These are phyloP conservation scores for Pochonia chlamydosporia DNA, from an alignment of 2,329 filamentous ascomycete species.

Conservation along the genomic window DNA sequence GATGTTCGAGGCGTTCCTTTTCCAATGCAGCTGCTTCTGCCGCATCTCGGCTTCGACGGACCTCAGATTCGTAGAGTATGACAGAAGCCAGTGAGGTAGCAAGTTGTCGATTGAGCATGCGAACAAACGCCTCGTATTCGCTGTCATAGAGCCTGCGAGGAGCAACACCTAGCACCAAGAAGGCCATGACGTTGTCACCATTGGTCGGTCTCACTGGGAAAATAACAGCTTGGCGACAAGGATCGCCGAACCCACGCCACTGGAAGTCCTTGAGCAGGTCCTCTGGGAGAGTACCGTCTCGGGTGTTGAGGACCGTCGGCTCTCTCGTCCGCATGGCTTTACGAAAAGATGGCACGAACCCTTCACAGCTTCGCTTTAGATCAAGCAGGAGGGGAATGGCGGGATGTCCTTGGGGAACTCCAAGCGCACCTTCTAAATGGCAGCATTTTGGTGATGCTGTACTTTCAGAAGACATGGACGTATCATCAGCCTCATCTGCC, in stretches of 20 bases:
- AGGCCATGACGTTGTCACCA: conserved; percentile 56
- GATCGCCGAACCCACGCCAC: conserved; percentile 56
- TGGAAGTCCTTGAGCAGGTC: conserved; percentile 51
- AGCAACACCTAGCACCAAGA: conserved; percentile 63
- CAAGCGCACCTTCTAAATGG: conserved; percentile 28
- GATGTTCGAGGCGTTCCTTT: conserved; percentile 25
- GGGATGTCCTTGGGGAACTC: conserved; percentile 26
- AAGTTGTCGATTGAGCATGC: conserved; percentile 38
- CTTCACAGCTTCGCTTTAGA: conserved; percentile 26
- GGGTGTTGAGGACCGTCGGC: conserved; percentile 29
- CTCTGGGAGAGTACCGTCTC: conserved; percentile 47
- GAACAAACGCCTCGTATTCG: conserved; percentile 57
- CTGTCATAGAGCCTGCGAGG: conserved; percentile 63
- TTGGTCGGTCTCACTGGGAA: conserved; percentile 62
- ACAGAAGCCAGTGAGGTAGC: conserved; percentile 59
- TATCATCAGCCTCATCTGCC: conserved; percentile 26
- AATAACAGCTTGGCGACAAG: conserved; percentile 56
- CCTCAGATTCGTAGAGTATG: conserved; percentile 60
- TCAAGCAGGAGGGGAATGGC: conserved; percentile 28
- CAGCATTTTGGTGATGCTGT: conserved; percentile 30
- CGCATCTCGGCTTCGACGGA: conserved; percentile 38
- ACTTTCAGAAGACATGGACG: conserved; percentile 27
- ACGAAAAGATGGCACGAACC: conserved; percentile 30
- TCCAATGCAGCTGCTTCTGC: conserved; percentile 28
- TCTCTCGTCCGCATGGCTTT: conserved; percentile 31